Evolutionary conservation across 2,329 filamentous ascomycete genomes (phyloP), one percentile per base, ranked within the genome.

Genomic region (Furcasterigmium sp.): DNA sequence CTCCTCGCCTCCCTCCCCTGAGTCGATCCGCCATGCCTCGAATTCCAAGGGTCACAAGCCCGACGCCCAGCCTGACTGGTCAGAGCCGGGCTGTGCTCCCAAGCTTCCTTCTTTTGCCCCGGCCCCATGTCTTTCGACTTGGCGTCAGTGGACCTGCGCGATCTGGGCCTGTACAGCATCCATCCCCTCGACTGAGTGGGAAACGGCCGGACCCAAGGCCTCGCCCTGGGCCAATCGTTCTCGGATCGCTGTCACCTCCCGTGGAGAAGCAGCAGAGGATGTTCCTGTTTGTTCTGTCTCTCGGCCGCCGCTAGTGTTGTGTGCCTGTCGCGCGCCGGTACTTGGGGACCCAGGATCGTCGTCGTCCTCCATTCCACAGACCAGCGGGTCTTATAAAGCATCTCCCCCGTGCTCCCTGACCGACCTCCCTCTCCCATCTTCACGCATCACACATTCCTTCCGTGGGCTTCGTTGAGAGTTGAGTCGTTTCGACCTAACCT

Each of bases 21-120:
- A 52, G 50, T 46, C 52, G 54, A 59, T 60, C 62, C 58, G 57
- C 55, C 51, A 57, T 61, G 61, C 64, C 53, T 66, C 65, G 59
- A 65, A 67, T 62, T 57, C 47, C 50, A 53, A 53, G 53, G 54
- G 53, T 48, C 50, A 53, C 50, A 59, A 55, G 55, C 54, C 43
- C 46, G 60, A 60, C 58, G 57, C 61, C 56, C 54, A 54, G 53
- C 52, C 54, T 56, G 49, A 65, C 56, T 65, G 62, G 62, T 40
- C 42, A 26, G 39, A 21, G 45, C 43, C n/a, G 32, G 32, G 32
- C 19, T 37, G 38, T 52, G 51, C 49, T 49, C 44, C 29, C 23
- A 26, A 26, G n/a, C 30, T 34, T 15, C 30, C 17, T 35, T 5
- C 32, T 35, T 35, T 18, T 17, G 15, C 32, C 32, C n/a, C 32